These are phyloP conservation scores for Wolfiporia cocos DNA, from an alignment of 1,284 basidiomycete species.

Conservation along the genomic window DNA sequence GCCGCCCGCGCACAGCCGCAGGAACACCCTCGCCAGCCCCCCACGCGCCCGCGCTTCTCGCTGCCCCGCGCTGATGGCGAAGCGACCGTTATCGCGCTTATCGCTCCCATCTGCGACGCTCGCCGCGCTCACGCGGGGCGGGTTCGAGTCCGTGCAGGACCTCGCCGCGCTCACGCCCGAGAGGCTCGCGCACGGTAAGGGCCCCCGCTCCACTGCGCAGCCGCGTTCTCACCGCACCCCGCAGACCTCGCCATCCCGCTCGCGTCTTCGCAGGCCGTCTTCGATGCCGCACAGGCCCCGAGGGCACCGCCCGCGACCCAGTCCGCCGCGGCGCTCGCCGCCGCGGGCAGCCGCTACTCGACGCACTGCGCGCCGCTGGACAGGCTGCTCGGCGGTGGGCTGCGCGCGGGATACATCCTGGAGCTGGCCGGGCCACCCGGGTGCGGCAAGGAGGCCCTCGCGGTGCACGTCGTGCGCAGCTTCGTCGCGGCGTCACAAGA, in stretches of 20 bases:
- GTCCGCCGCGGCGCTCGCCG: conserved; percentile 44
- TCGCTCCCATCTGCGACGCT: conserved; percentile 32
- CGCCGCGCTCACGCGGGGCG: conserved; percentile 38
- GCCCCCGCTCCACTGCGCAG: no score
- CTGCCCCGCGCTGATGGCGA: no score
- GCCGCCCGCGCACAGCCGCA: no score
- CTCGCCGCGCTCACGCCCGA: conserved; percentile 33
- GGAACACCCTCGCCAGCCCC: no score
- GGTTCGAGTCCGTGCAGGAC: conserved; percentile 46
- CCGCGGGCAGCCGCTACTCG: conserved; percentile 27
- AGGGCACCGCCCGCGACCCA: conserved; percentile 41
- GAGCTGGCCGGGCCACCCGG: conserved; percentile 75
- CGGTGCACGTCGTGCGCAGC: conserved; percentile 39
- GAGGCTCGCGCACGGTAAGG: conserved; percentile 37
- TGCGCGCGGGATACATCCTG: conserved; percentile 52
- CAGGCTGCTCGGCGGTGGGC: conserved; percentile 51
- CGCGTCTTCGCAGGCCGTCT: conserved; percentile 36
- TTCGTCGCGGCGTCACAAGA: conserved; percentile 41
- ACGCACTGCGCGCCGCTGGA: conserved; percentile 49
- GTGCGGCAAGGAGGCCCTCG: conserved; percentile 51
- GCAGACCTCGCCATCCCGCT: conserved; percentile 43
- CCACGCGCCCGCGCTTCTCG: no score
- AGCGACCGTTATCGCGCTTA: conserved; percentile 30
- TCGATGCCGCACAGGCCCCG: conserved; percentile 32
- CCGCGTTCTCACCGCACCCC: no score